Conservation (phyloP, 495 filamentous ascomycete genomes). For the Thermothielavioides terrestris region DNA sequence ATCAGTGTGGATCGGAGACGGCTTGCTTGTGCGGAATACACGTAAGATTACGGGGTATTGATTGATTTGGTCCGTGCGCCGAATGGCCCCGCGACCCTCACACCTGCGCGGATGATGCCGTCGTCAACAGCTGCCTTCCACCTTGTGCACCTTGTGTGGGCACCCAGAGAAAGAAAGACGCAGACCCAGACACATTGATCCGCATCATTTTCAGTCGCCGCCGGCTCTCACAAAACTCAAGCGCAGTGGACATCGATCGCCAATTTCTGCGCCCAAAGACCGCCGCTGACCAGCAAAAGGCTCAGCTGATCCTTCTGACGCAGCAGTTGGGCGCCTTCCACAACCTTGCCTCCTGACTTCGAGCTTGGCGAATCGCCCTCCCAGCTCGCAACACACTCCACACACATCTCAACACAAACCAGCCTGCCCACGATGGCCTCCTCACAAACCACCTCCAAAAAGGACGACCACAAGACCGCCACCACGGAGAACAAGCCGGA, state of each 20-base stretch:
- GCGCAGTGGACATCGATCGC: too few relatives aligned
- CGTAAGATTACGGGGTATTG: too few relatives aligned
- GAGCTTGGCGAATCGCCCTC: neutral
- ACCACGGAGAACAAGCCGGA: conserved; percentile 22
- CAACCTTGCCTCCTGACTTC: neutral
- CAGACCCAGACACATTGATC: too few relatives aligned
- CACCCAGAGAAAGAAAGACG: too few relatives aligned
- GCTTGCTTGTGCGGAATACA: too few relatives aligned
- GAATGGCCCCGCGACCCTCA: too few relatives aligned
- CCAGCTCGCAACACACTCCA: neutral
- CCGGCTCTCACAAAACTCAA: too few relatives aligned
- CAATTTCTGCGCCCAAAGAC: neutral
- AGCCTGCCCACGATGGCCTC: conserved; percentile 25
- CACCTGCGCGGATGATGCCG: neutral
- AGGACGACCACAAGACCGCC: conserved; percentile 41
- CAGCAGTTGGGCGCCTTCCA: neutral
- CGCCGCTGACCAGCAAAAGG: neutral
- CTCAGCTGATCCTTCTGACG: neutral
- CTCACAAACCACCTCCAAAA: conserved; percentile 19
- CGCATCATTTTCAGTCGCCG: too few relatives aligned
- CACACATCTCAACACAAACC: neutral
- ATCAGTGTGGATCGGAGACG: too few relatives aligned
- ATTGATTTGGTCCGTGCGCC: too few relatives aligned
- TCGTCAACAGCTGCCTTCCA: neutral
- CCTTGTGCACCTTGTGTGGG: too few relatives aligned